These are phyloP conservation scores for Talaromyces ruber DNA, from an alignment of 495 filamentous ascomycete species.

Conservation along the genomic window DNA sequence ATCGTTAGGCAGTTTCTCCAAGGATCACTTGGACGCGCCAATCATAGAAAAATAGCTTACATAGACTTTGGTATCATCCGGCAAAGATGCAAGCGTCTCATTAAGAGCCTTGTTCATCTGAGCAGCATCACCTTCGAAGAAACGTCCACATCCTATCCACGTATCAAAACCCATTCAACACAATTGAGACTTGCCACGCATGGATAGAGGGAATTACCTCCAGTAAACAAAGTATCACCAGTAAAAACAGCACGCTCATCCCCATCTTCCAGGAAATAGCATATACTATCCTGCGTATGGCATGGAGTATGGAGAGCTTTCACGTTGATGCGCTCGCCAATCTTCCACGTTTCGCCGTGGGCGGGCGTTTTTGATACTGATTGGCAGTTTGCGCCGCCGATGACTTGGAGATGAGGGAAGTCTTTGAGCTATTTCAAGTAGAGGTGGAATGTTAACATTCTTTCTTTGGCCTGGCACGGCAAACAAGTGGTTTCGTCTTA, in stretches of 20 bases:
- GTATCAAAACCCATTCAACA: background rate
- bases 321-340: conserved; percentile 74
- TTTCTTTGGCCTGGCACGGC: background rate
- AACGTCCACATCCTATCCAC: conserved; percentile 75
- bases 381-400: conserved; percentile 83
- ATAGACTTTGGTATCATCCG: conserved; percentile 90
- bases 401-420: conserved; percentile 59
- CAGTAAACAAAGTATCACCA: conserved; percentile 93
- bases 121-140: conserved; percentile 85
- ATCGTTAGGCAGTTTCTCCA: background rate
- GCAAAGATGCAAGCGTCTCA: conserved; percentile 67
- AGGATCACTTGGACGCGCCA: background rate
- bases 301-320: conserved; percentile 92
- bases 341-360: conserved; percentile 69
- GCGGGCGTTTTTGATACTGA: conserved; percentile 65
- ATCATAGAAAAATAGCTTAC: conserved; percentile 28
- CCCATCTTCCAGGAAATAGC: conserved; percentile 78
- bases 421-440: conserved; percentile 49
- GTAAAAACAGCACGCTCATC: conserved; percentile 83
- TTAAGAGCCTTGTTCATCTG: conserved; percentile 95
- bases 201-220: conserved; percentile 42
- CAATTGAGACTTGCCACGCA: background rate
- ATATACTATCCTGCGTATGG: conserved; percentile 97
- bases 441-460: background rate
- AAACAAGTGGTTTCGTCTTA: conserved; percentile 22